phyloP scores from a whole-genome alignment of 2,329 filamentous ascomycete genomes.

The Fusarium sp. region DNA sequence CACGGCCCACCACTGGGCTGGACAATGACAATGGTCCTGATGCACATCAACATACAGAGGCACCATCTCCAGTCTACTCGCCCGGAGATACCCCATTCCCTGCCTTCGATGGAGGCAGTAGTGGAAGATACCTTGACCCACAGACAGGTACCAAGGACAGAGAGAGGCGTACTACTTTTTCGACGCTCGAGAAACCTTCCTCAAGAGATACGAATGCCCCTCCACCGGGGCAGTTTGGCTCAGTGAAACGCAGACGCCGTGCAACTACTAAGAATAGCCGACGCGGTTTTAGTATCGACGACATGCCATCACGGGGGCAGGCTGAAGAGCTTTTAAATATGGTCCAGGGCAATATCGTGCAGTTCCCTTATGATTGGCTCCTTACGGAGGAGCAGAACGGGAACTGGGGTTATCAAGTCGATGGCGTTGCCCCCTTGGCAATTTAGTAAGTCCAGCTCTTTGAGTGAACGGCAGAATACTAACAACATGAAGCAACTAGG shows the following conservation, averaged over 20 bases:
- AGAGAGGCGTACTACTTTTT: constrained; percentile 67
- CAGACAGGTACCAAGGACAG: constrained; percentile 52
- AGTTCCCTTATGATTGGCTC: constrained; percentile 97
- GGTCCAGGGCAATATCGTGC: constrained; percentile 87
- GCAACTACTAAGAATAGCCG: constrained; percentile 76
- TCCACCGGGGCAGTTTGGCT: constrained; percentile 54
- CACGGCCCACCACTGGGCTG: constrained; percentile 26
- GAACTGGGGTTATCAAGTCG: constrained; percentile 97
- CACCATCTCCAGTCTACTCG: constrained; percentile 55
- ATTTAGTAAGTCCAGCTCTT: constrained; percentile 79
- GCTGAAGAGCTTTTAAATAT: constrained; percentile 84
- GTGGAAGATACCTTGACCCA: constrained; percentile 48
- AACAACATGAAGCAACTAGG: constrained; percentile 50
- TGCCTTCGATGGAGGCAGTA: constrained; percentile 53
- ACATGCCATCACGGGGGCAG: constrained; percentile 78
- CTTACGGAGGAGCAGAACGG: constrained; percentile 89
- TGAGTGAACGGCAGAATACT: constrained; percentile 29
- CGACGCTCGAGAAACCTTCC: constrained; percentile 61
- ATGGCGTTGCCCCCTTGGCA: constrained; percentile 93
- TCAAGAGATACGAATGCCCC: constrained; percentile 48
- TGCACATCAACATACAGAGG: constrained; percentile 47
- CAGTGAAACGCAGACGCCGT: constrained; percentile 71
- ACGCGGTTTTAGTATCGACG: constrained; percentile 74
- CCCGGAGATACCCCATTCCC: constrained; percentile 60
- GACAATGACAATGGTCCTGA: constrained; percentile 43